These are phyloP conservation scores for Usnea hakonensis DNA, from an alignment of 495 filamentous ascomycete genomes.

Conservation along the genomic window DNA sequence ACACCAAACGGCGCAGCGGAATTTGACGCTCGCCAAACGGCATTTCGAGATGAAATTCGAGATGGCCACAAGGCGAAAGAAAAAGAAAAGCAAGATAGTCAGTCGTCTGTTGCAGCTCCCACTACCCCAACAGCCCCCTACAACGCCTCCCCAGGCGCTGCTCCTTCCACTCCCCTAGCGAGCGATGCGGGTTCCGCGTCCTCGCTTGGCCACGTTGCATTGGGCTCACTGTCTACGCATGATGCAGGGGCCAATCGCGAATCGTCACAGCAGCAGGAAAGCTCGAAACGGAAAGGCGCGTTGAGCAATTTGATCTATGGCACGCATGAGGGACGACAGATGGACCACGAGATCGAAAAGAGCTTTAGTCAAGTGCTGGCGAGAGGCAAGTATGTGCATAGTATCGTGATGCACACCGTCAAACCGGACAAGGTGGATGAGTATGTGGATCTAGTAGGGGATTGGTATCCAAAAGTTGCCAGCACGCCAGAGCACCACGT, in stretches of 20 bases:
- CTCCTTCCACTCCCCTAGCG: conserved; percentile 49
- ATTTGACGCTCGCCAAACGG: conserved; percentile 74
- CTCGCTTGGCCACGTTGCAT: conserved; percentile 37
- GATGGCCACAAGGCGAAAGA: conserved; percentile 65
- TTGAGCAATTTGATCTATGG: conserved; percentile 80
- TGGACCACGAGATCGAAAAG: conserved; percentile 90
- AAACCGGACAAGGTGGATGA: conserved; percentile 93
- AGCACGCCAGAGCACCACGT: conserved; percentile 76
- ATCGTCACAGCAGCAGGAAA: conserved; percentile 25
- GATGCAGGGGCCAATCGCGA: conserved; percentile 44
- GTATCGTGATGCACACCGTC: conserved; percentile 94
- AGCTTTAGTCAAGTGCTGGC: conserved; percentile 91
- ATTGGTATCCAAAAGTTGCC: conserved; percentile 87
- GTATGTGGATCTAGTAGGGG: conserved; percentile 84
- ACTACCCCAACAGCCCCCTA: conserved; percentile 32
- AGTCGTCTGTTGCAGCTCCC: conserved; percentile 43
- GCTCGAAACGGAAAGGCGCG: conserved; percentile 41
- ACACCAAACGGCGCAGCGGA: conserved; percentile 56
- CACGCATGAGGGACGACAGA: conserved; percentile 83
- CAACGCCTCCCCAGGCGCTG: conserved; percentile 17
- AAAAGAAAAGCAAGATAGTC: conserved; percentile 80
- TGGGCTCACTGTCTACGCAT: conserved; percentile 62
- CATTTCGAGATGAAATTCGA: conserved; percentile 77
- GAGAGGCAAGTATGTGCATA: conserved; percentile 95
- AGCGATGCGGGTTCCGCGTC: conserved; percentile 45